Base-by-base conservation (phyloP, 768 basidiomycete genomes). In the Xanthoconium stramineum region DNA sequence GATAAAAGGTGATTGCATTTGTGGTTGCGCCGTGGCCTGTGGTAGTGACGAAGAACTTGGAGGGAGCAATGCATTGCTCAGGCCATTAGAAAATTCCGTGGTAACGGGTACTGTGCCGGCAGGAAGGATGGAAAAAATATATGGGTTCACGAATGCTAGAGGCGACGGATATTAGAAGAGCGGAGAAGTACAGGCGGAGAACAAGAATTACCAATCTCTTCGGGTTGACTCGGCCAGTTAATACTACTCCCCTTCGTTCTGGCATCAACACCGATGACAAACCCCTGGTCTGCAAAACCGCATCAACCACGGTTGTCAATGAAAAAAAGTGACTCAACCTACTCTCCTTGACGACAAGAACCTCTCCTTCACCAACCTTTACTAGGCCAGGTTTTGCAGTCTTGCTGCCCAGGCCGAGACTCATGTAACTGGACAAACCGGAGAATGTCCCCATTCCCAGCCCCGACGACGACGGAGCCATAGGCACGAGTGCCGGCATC, bases 351-450 rank as follows among this genome's bases (percentile, higher is more conserved):
- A 83, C 80, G 36, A 94, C 80, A 5, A 94, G 71, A 9, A 82
- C 80, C 62, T 94, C 89, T 0, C 75, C 76, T 8, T 86, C 83
- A 35, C 73, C 75, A 29, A 88, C 71, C 14, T 76, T 76, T 3
- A 83, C 74, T 11, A 84, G 75, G 7, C 78, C 80, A 2, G 89
- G 86, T 69, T 86, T 92, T 9, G 47, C 52, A 14, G 79, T 78
- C 68, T 88, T 93, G 5, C 84, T 78, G 10, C 89, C 89, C 9
- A 92, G 74, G 1, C 91, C 88, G 24, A 92, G 76, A 3, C 84
- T 87, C 90, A 94, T 93, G 63, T 94, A 94, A 5, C 89, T 89
- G 3, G 88, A 85, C 12, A 93, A 71, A 5, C 90, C 66, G 1
- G 80, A 83, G n/a, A 93, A 76, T 0, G 90, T 86, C n/a, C 85